These are phyloP conservation scores for Macrolepiota albuminosa DNA, from an alignment of 768 basidiomycete species.

Conservation along the genomic window DNA sequence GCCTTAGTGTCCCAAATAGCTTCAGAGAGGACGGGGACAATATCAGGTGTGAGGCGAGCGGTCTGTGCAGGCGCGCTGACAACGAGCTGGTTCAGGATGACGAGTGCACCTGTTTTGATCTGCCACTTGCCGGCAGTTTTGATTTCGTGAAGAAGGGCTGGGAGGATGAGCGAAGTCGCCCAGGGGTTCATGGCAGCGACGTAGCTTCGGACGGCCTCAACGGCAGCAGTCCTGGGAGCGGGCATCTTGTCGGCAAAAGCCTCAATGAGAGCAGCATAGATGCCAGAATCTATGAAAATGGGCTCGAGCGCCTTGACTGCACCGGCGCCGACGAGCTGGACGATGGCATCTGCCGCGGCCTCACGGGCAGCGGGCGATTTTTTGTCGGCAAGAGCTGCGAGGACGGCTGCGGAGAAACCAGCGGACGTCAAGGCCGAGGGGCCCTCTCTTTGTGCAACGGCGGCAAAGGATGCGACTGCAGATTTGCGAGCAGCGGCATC, in stretches of 20 bases:
- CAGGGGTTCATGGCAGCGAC: slow-evolving; percentile 83
- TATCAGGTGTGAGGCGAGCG: slow-evolving; percentile 88
- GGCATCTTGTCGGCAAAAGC: slow-evolving; percentile 94
- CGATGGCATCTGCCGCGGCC: slow-evolving; percentile 74
- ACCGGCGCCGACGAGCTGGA: slow-evolving; percentile 60
- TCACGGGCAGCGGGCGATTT: slow-evolving; percentile 91
- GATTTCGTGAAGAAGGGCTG: slow-evolving; percentile 86
- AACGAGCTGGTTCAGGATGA: slow-evolving; percentile 84
- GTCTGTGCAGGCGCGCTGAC: slow-evolving; percentile 76
- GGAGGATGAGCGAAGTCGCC: slow-evolving; percentile 80
- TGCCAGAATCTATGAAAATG: slow-evolving; percentile 78
- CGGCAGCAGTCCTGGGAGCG: slow-evolving; percentile 77
- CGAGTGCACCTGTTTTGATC: slow-evolving; percentile 84
- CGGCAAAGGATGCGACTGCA: slow-evolving; percentile 65
- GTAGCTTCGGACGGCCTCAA: slow-evolving; percentile 77
- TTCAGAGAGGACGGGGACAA: slow-evolving; percentile 90
- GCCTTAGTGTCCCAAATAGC: slow-evolving; percentile 99
- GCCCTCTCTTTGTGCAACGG: slow-evolving; percentile 79
- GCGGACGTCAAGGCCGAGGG: slow-evolving; percentile 67
- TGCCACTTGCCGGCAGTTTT: slow-evolving; percentile 98
- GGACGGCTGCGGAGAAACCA: slow-evolving; percentile 65
- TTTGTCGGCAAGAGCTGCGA: slow-evolving; percentile 92
- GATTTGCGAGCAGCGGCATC: slow-evolving; percentile 81
- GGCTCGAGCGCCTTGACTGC: slow-evolving; percentile 84
- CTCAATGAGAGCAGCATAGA: slow-evolving; percentile 85